Conservation (phyloP, 352 stramenopile genomes). For the Globisporangium paddicum region DNA sequence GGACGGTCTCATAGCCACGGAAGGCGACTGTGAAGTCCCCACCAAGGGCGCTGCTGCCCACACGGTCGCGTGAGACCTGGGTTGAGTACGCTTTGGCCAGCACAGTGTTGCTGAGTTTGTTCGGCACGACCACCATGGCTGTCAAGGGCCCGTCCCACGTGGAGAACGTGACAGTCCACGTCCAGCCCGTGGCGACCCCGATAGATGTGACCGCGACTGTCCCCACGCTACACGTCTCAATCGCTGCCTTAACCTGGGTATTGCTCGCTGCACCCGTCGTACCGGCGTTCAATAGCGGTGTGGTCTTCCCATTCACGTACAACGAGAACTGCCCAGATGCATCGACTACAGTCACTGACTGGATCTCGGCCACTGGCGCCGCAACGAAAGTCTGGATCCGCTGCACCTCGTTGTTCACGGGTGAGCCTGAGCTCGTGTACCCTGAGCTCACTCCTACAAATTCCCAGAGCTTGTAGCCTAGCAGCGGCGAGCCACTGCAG, state of each 20-base stretch:
- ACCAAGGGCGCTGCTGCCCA: slow-evolving; percentile 41
- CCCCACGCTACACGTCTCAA: slow-evolving; percentile 49
- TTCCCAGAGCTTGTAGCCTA: slow-evolving; percentile 93
- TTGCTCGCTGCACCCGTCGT: slow-evolving; percentile 23
- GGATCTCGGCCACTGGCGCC: slow-evolving; percentile 57
- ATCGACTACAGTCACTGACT: slow-evolving; percentile 58
- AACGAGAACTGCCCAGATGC: slow-evolving; percentile 66
- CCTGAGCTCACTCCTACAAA: slow-evolving; percentile 78
- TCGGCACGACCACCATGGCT: slow-evolving; percentile 46
- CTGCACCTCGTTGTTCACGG: slow-evolving; percentile 87
- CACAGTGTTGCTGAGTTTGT: slow-evolving; percentile 55
- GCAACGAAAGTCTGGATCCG: slow-evolving; percentile 78
- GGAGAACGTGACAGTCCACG: slow-evolving; percentile 71
- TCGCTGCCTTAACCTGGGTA: slow-evolving; percentile 41
- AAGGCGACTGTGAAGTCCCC: slow-evolving; percentile 86
- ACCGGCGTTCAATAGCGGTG: slow-evolving; percentile 35
- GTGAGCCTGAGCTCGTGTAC: slow-evolving; percentile 72
- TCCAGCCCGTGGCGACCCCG: slow-evolving; percentile 34
- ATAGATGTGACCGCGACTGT: slow-evolving; percentile 43
- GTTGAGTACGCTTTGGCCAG: slow-evolving; percentile 41
- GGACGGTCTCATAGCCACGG: slow-evolving; percentile 64
- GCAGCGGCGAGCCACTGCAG: slow-evolving; percentile 72
- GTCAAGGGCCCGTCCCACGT: slow-evolving; percentile 40
- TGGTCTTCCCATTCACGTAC: slow-evolving; percentile 63
- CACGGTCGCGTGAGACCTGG: slow-evolving; percentile 33